A percentile compares a stretch with the other conserved stretches of the same genome.
Evolutionary conservation across 306 rosid genomes (phyloP).

Genomic region (Corylus avellana): DNA sequence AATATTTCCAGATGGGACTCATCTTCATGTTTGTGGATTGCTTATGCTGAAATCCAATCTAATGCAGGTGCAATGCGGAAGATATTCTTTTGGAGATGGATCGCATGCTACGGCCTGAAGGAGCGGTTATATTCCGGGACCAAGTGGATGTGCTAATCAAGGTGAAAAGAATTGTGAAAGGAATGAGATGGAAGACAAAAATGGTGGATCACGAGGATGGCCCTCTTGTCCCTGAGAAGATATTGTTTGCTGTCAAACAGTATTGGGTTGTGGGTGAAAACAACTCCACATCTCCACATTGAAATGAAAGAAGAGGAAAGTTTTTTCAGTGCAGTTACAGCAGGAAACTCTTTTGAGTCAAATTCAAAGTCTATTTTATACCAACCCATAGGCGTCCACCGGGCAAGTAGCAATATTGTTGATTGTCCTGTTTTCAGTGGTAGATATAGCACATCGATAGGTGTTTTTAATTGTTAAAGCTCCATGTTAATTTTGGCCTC

Average conservation of each 20-base stretch:
- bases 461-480: slow-evolving; percentile 14
- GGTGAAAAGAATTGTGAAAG: slow-evolving; percentile 55
- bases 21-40: not conserved
- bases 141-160: slow-evolving; percentile 46
- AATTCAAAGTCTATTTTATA: slow-evolving; percentile 2
- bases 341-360: slow-evolving; percentile 6
- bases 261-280: slow-evolving; percentile 72
- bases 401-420: slow-evolving; percentile 14
- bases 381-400: slow-evolving; percentile 4
- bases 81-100: slow-evolving; percentile 85
- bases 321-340: not conserved
- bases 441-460: slow-evolving; percentile 24
- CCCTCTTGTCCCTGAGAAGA: slow-evolving; percentile 66
- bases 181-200: slow-evolving; percentile 81
- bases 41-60: slow-evolving; percentile 2
- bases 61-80: slow-evolving; percentile 61
- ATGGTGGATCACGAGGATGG: slow-evolving; percentile 87
- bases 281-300: slow-evolving; percentile 43
- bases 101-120: slow-evolving; percentile 79
- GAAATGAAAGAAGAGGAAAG: slow-evolving; percentile 13
- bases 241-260: slow-evolving; percentile 69
- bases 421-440: not conserved
- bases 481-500: slow-evolving; percentile 21
- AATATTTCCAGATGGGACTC: not conserved
- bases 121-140: slow-evolving; percentile 78